Evolutionary conservation across 2,329 filamentous ascomycete species (phyloP).

Genomic region (Thelonectria rubi): DNA sequence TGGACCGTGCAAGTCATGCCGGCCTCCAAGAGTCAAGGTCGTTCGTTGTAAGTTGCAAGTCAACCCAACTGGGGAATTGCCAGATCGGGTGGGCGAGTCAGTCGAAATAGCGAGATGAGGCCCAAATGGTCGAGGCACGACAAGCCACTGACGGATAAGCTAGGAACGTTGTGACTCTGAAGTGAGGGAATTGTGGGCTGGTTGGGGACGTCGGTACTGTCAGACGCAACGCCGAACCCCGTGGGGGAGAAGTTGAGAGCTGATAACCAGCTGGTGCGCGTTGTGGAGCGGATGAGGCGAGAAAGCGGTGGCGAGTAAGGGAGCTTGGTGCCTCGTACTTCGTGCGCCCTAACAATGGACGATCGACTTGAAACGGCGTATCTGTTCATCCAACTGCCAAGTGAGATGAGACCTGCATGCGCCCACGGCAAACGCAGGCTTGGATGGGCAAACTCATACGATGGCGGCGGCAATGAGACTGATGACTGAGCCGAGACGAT

Average conservation of each 20-base stretch:
- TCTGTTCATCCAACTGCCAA: not conserved
- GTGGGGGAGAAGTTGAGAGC: conserved; percentile 14
- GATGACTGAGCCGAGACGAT: conserved; percentile 31
- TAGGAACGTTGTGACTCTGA: not conserved
- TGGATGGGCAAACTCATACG: conserved; percentile 35
- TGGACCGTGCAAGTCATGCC: not conserved
- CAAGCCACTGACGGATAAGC: not conserved
- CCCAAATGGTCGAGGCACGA: not conserved
- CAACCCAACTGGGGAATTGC: not conserved
- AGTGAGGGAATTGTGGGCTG: conserved; percentile 2
- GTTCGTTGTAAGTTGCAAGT: not conserved
- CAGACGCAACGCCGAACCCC: conserved; percentile 16
- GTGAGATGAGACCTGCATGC: conserved; percentile 5
- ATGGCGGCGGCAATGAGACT: conserved; percentile 23
- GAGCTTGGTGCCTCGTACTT: not conserved
- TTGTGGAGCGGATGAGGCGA: not conserved
- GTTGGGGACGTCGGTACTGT: not conserved
- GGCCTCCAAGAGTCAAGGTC: not conserved
- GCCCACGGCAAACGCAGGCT: conserved; percentile 2
- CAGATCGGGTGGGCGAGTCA: not conserved
- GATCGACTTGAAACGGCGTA: conserved; percentile 7
- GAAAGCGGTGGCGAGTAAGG: too few species aligned
- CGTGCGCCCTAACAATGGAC: not conserved
- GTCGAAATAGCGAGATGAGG: not conserved
- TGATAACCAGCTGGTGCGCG: not conserved